A percentile compares a stretch with the other conserved stretches of the same genome.
These are phyloP conservation scores for Cytospora piceicola DNA, from an alignment of 2,329 filamentous ascomycete species.

Conservation along the genomic window DNA sequence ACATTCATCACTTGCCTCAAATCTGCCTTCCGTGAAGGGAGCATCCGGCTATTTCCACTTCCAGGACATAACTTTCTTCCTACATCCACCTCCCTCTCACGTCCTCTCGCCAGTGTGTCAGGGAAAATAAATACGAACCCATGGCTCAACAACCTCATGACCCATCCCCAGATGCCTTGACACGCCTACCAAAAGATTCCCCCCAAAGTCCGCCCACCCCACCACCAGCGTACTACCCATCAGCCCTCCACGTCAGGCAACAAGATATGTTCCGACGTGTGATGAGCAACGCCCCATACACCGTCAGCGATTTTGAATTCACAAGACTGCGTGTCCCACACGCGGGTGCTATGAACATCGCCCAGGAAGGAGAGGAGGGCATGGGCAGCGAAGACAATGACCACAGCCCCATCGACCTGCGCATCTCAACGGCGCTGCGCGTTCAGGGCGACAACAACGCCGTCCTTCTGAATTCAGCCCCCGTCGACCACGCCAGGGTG, in stretches of 20 bases:
- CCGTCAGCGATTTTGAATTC: slow-evolving; percentile 4
- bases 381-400: slow-evolving; percentile 34
- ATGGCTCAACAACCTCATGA: slow-evolving; percentile 9
- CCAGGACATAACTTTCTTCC: not conserved
- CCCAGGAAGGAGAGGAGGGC: not conserved
- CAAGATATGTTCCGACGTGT: not conserved
- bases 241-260: slow-evolving; percentile 5
- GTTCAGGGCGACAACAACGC: slow-evolving; percentile 55
- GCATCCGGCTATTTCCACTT: not conserved
- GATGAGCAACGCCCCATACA: not conserved
- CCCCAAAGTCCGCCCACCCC: slow-evolving; percentile 19
- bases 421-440: slow-evolving; percentile 52
- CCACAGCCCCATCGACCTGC: slow-evolving; percentile 48
- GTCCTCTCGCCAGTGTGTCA: too few species aligned
- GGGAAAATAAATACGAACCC: not conserved
- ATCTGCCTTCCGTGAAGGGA: not conserved
- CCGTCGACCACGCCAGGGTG: slow-evolving; percentile 45
- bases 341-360: not conserved
- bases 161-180: slow-evolving; percentile 12
- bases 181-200: slow-evolving; percentile 16
- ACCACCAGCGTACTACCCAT: slow-evolving; percentile 29
- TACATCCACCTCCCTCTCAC: not conserved
- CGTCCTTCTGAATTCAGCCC: slow-evolving; percentile 47
- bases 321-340: not conserved
- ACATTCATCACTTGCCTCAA: not conserved